Percentiles rank a stretch among this genome's conserved stretches.
Conservation (phyloP, 179 eudicot genomes). For the Pouteria campechiana region DNA sequence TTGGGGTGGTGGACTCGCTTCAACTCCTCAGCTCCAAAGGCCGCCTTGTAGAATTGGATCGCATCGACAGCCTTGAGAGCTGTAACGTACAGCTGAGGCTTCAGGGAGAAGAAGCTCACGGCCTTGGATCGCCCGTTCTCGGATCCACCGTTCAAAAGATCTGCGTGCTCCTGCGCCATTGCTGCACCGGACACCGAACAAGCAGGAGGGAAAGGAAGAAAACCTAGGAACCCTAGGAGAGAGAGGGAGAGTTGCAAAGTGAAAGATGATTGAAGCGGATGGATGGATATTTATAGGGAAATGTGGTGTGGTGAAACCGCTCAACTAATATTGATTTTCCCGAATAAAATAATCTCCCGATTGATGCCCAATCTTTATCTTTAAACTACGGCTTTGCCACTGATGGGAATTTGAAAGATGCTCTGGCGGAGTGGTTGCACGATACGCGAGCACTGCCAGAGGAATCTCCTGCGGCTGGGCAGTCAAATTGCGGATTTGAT, state of each 20-base stretch:
- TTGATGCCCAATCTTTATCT: too few relatives aligned
- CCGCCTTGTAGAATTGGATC: constrained; percentile 70
- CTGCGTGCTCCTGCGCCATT: constrained; percentile 33
- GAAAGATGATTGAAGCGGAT: background rate
- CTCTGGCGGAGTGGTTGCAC: too few relatives aligned
- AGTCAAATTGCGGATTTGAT: too few relatives aligned
- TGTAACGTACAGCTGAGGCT: constrained; percentile 52
- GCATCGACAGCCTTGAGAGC: constrained; percentile 66
- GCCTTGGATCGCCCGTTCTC: constrained; percentile 10
- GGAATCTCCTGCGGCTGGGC: too few relatives aligned
- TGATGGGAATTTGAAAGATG: too few relatives aligned
- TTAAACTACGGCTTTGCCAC: too few relatives aligned
- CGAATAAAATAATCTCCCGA: too few relatives aligned
- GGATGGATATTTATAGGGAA: too few relatives aligned
- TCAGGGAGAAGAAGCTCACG: constrained; percentile 42
- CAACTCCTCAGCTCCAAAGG: constrained; percentile 79
- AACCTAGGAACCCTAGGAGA: constrained; percentile 32
- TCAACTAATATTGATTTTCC: too few relatives aligned
- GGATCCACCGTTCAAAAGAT: constrained; percentile 28
- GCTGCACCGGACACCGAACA: background rate
- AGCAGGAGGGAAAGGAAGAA: background rate
- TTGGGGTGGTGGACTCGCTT: constrained; percentile 43
- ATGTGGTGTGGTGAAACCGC: too few relatives aligned
- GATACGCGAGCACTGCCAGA: too few relatives aligned
- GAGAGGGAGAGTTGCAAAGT: constrained; percentile 4